Base-by-base conservation (phyloP, 2,329 filamentous ascomycete species). In the Xylariaceae sp. region DNA sequence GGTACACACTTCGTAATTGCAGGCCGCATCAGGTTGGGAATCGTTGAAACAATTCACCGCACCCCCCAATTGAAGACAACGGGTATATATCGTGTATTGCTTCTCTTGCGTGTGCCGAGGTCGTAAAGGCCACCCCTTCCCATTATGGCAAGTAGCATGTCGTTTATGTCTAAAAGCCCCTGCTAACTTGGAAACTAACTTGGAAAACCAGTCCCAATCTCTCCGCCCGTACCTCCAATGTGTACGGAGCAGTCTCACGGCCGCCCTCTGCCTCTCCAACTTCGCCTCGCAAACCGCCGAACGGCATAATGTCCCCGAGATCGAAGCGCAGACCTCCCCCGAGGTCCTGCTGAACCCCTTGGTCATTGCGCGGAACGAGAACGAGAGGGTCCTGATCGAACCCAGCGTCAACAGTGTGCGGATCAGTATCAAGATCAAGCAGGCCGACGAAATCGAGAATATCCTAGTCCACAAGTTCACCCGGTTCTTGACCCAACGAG, bases 391-490 rank as follows among this genome's bases (percentile, higher is more conserved):
- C 65, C 81, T 96, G 59, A 96, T 98, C 72, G 93, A 98, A 79
- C 93, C 95, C 51, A 95, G 90, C 74, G 89, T 98, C 79, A 99
- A 99, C 83, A 96, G 90, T 66, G 90, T 99, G 66, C 89, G 95
- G 67, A 90, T 99, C 71, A 96, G 91, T 83, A 96, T 99, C 79
- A 91, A 93, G 81, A 97, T 99, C 77, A 99, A 99, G 80, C 95
- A 99, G 81, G 95, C 95, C 60, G 95, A 99, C 75, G 95, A 99
- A 79, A 99, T 98, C 70, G 95, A 99, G 77, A 86, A 96, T 73
- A 98, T 99, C 63, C 80, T 99, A 60, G 95, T 99, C 63, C 95
- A 98, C 80, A 99, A 99, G 78, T 98, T 99, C 71, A 96, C 93
- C 41, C 85, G 95, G 54, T 99, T 99, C 82, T 78, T 99, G 77